Evolutionary conservation across 1,139 yeast genomes (phyloP), one percentile per base, ranked within the genome.

Genomic region (Hansenula lynferdii): DNA sequence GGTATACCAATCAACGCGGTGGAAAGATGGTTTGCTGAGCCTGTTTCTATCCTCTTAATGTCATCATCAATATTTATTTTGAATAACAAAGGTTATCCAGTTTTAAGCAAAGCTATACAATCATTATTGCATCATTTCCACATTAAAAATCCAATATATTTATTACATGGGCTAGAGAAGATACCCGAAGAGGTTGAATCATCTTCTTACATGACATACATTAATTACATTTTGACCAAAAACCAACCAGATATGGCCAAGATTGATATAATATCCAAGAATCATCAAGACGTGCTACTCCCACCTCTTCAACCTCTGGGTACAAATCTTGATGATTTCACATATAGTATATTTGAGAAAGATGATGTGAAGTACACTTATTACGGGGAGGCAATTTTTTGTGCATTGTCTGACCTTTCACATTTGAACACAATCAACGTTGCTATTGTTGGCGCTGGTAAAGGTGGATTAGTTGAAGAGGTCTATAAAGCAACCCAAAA

Each of bases 371-470:
- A 89, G 57, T 89, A 89, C 54, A 65, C 69, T 7, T 71, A 70
- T 44, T 89, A 89, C 54, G 80, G 72, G 35, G 57, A 65, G 28
- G 96, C 97, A 1, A 75, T 86, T 4, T 64, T 62, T 25, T 59
- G 68, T 38, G 92, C 95, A 0, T 46, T 85, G 9, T 46, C 53
- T n/a, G 76, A 72, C 42, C 37, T 46, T 38, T 20, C 42, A 24
- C 36, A 40, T 42, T 24, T 49, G 33, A 10, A 41, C 17, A 27
- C 37, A 43, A 42, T 51, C 8, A 61, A 59, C 18, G 61, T 86
- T 5, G 69, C 86, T 8, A 71, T 89, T 1, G 80, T 83, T 5
- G 97, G 97, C 0, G 95, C 96, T 0, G 97, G 97, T 0, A 63
- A 86, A 38, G 97, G 97, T 0, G 89, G 92, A 1, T 60, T 87